Base-by-base conservation (phyloP, 2,329 filamentous ascomycete genomes). In the Aspergillus bombycis region DNA sequence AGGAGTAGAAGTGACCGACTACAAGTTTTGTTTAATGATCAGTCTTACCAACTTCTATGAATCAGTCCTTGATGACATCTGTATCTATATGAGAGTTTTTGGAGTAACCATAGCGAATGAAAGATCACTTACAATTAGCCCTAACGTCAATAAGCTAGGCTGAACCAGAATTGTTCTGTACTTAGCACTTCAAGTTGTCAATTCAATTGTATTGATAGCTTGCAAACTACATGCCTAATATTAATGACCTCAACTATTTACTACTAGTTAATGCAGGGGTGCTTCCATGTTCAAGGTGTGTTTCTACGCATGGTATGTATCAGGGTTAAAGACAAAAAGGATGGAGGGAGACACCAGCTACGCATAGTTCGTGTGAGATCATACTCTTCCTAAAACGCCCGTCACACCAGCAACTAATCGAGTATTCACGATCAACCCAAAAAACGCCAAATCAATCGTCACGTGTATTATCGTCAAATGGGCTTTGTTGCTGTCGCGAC, bases 1-100 rank as follows among this genome's bases (percentile, higher is more conserved):
- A 83, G 56, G 79, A 83, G 60, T 77, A 73, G 73, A 66, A 43
- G 52, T 55, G 62, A 50, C 61, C 62, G 60, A 66, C 61, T 65
- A 63, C 59, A 58, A 41, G 26, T n/a, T 36, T 61, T 21, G 48
- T 43, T 46, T 26, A 1, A 58, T 57, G 21, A 41, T n/a, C 10
- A 11, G n/a, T 50, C 14, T 41, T 50, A 26, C 36, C n/a, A 52
- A 28, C 38, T 46, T 54, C 53, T 56, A 50, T 57, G 36, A 65
- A 54, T 55, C 48, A 50, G 61, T 43, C 60, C n/a, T 32, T 61
- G 43, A 63, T 48, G 58, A 60, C 54, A 10, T 30, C 30, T 62
- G 61, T 65, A 63, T 61, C 59, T 60, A 43, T 65, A 62, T 62
- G 48, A 58, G 46, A 58, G 19, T 43, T 26, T 48, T 32, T 32